These are phyloP conservation scores for Pelargonium citronellum DNA, from an alignment of 441 rosid species.

Conservation along the genomic window DNA sequence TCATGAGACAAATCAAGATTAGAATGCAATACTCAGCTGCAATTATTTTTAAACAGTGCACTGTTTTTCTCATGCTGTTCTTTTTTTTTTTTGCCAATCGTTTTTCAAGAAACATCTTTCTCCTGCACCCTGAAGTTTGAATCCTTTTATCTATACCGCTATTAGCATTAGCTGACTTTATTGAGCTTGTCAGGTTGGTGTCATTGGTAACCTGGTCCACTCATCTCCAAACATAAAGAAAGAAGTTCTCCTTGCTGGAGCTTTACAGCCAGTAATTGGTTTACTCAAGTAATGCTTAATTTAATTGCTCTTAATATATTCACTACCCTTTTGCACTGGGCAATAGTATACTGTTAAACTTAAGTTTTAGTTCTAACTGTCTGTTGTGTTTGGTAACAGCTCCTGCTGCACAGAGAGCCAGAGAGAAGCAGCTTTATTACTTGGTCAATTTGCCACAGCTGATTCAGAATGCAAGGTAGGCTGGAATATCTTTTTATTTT, in stretches of 20 bases:
- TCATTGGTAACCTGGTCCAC: conserved; percentile 92
- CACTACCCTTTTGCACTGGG: neutral
- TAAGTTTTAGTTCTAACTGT: neutral
- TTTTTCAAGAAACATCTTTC: neutral
- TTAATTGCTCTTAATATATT: neutral
- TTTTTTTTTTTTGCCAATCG: neutral
- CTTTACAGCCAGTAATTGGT: conserved; percentile 84
- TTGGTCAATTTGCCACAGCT: conserved; percentile 74
- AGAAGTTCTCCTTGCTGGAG: conserved; percentile 79
- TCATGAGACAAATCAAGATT: too few species aligned
- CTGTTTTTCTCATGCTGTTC: neutral
- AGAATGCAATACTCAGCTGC: neutral
- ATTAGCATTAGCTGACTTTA: conserved; percentile 19
- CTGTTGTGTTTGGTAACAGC: conserved; percentile 25
- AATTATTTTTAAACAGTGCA: neutral
- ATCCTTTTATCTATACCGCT: neutral
- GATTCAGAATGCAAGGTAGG: conserved; percentile 69
- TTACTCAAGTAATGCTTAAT: conserved; percentile 52
- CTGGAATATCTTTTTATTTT: neutral
- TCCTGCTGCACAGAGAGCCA: conserved; percentile 59
- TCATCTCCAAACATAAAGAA: conserved; percentile 87
- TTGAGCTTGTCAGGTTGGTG: conserved; percentile 63
- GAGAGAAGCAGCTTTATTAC: conserved; percentile 63
- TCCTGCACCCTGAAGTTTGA: neutral
- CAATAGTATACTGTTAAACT: neutral